Conservation (phyloP, 768 basidiomycete genomes). For the Mycena metata region DNA sequence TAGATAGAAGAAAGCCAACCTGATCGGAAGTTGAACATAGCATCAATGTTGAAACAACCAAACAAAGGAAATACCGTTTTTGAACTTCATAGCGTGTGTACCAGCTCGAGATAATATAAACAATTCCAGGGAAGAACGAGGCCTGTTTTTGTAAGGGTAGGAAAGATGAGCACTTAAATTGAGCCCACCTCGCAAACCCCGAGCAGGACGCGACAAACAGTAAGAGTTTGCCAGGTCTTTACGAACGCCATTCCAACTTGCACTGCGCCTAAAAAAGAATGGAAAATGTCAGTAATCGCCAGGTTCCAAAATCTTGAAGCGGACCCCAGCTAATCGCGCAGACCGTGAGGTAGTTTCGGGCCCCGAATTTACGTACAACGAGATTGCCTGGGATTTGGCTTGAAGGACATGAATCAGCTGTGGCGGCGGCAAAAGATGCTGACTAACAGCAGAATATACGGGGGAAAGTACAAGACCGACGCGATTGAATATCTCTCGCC, state of each 20-base stretch:
- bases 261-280: constrained; percentile 49
- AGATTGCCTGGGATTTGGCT: constrained; percentile 64
- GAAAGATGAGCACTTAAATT: too few species aligned
- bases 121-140: constrained; percentile 60
- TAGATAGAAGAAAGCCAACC: constrained; percentile 57
- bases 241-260: constrained; percentile 63
- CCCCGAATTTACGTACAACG: constrained; percentile 57
- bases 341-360: constrained; percentile 60
- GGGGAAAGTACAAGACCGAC: constrained; percentile 59
- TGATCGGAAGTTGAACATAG: constrained; percentile 33
- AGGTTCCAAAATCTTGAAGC: background rate
- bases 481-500: constrained; percentile 57
- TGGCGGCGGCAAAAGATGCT: background rate
- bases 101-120: constrained; percentile 64
- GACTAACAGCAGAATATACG: constrained; percentile 58
- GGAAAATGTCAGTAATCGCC: constrained; percentile 8
- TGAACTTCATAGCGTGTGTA: constrained; percentile 58
- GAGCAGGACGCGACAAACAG: constrained; percentile 58
- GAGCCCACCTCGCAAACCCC: constrained; percentile 60
- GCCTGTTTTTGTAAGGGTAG: too few species aligned
- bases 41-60: background rate
- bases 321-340: constrained; percentile 56
- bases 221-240: constrained; percentile 55
- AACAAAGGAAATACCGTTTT: constrained; percentile 48
- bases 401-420: constrained; percentile 13